Percentiles rank a stretch among this genome's conserved stretches.
phyloP scores from a whole-genome alignment of 805 yeast species.

The Helenozyma baotianmanensis region DNA sequence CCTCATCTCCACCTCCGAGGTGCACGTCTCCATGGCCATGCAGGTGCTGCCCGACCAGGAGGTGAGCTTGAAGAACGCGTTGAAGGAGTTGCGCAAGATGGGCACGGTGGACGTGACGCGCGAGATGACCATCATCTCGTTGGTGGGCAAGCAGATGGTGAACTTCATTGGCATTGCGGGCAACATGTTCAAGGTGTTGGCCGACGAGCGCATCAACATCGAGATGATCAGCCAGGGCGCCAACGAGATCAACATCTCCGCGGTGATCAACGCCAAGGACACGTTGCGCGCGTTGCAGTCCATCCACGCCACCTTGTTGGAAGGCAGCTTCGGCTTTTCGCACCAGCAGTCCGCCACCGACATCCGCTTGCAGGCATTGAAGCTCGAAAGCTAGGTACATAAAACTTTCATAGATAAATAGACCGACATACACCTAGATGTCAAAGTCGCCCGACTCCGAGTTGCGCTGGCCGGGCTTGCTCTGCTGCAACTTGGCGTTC shows the following conservation, averaged over 20 bases:
- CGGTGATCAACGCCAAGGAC: slow-evolving; percentile 83
- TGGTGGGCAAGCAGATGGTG: slow-evolving; percentile 97
- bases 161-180: slow-evolving; percentile 97
- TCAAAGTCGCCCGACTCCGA: slow-evolving; percentile 23
- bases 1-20: slow-evolving; percentile 94
- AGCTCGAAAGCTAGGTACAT: slow-evolving; percentile 3
- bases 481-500: slow-evolving; percentile 17
- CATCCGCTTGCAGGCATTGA: slow-evolving; percentile 13
- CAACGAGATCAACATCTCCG: slow-evolving; percentile 93
- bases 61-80: slow-evolving; percentile 60
- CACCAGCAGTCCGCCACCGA: slow-evolving; percentile 15
- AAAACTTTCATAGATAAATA: neutral
- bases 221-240: slow-evolving; percentile 99
- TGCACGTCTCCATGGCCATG: slow-evolving; percentile 96
- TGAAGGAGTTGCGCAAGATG: slow-evolving; percentile 69
- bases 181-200: slow-evolving; percentile 89
- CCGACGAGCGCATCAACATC: slow-evolving; percentile 86
- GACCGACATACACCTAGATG: slow-evolving; percentile 11
- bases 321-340: slow-evolving; percentile 28
- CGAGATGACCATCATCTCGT: slow-evolving; percentile 84
- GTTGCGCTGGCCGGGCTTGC: slow-evolving; percentile 10
- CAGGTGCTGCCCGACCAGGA: slow-evolving; percentile 69
- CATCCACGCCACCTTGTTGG: slow-evolving; percentile 73
- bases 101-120: slow-evolving; percentile 89
- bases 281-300: slow-evolving; percentile 81